phyloP scores from a whole-genome alignment of 2,329 filamentous ascomycete genomes.

The Blumeriella jaapii region DNA sequence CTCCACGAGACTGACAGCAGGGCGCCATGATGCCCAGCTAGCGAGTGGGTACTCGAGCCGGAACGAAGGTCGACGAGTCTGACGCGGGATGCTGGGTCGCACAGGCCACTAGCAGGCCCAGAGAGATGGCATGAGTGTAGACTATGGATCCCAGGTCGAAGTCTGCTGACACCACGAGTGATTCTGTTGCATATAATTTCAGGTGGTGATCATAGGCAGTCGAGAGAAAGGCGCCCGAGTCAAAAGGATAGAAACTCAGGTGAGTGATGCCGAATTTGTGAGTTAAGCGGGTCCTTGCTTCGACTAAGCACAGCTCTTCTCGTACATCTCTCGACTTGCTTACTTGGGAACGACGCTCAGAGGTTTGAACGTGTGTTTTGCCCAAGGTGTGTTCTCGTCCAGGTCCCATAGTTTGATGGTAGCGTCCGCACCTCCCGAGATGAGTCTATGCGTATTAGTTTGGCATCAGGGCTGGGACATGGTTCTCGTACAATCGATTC shows the following conservation, averaged over 20 bases:
- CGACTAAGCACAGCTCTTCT: background rate
- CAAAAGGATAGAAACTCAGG: conserved; percentile 68
- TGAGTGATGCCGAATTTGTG: conserved; percentile 67
- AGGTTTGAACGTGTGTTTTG: conserved; percentile 41
- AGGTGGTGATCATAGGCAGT: conserved; percentile 68
- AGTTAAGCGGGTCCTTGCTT: conserved; percentile 22
- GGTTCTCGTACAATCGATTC: conserved; percentile 49
- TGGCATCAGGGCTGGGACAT: background rate
- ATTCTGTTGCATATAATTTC: conserved; percentile 61
- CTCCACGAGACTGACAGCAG: conserved; percentile 70
- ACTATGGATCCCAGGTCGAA: conserved; percentile 59
- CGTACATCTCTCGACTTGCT: background rate
- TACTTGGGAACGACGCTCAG: conserved; percentile 38
- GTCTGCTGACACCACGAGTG: conserved; percentile 46
- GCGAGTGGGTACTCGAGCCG: conserved; percentile 60
- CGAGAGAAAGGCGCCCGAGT: conserved; percentile 63
- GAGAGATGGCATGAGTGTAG: conserved; percentile 69
- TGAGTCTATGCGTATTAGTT: conserved; percentile 39
- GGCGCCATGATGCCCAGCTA: conserved; percentile 56
- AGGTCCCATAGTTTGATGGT: conserved; percentile 83
- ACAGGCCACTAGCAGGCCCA: conserved; percentile 71
- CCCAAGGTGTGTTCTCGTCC: conserved; percentile 39
- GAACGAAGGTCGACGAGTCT: conserved; percentile 79
- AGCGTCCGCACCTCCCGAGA: conserved; percentile 79
- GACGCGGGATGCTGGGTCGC: conserved; percentile 79